Base-by-base conservation (phyloP, 257 asterid genomes). In the Forsythia suspensa region DNA sequence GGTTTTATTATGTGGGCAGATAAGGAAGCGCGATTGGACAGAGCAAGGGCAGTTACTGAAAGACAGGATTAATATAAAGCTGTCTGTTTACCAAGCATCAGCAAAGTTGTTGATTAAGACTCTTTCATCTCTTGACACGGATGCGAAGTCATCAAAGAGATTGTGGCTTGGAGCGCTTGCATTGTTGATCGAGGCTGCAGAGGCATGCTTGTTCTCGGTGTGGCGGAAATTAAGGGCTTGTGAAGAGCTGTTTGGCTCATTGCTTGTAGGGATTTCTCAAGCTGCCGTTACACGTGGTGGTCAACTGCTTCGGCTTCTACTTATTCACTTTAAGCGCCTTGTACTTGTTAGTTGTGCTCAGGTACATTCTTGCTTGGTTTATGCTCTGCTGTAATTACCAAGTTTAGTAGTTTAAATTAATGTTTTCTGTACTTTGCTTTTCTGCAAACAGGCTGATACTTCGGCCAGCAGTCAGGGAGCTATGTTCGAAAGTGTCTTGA, bases 191-290 rank as follows among this genome's bases (percentile, higher is more conserved):
- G 96, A 92, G 82, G 91, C 94, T 44, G 98, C 97, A 0, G 97
- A 92, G 86, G 94, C 95, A 71, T 96, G 99, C 82, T 83, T 94
- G 82, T 82, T 76, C 77, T 96, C 94, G 6, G 91, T 91, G 61
- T 96, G 99, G 98, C 83, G 98, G 74, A 96, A 90, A 83, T 78
- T 91, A 91, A 94, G 97, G 85, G 89, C 93, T n/a, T 96, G 99
- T 73, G 99, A 96, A 86, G 99, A 96, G 81, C 93, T 96, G 70
- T 94, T 94, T 84, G 84, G 87, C 87, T 88, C 96, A 80, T 88
- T 96, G 87, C 97, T 96, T 77, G 82, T 91, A 81, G 99, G 97
- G 73, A 90, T 96, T 77, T 94, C 94, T 55, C 95, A 96, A 82
- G 97, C 94, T 46, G 97, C 99, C 57, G 82, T 83, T 52, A 84